Evolutionary conservation across 23 red algal species (phyloP).

Genomic region (Agarophyton chilense): DNA sequence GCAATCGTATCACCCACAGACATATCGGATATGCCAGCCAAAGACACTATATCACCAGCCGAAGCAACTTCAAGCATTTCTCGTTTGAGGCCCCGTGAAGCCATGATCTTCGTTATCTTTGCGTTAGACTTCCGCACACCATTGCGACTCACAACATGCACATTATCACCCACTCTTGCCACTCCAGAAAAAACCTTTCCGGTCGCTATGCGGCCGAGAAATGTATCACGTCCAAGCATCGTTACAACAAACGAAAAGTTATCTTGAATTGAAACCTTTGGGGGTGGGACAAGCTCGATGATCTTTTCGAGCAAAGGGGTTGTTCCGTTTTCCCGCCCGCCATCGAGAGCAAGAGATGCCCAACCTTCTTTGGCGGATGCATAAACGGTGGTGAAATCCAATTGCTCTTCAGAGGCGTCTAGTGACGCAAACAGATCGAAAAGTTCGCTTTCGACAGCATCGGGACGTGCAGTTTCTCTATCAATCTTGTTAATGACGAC

Average conservation of each 20-base stretch:
- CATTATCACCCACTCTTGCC: conserved; percentile 47
- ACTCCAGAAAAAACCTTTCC: conserved; percentile 76
- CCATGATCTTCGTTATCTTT: conserved; percentile 79
- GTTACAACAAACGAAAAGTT: conserved; percentile 76
- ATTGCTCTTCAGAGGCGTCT: conserved; percentile 88
- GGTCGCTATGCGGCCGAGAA: conserved; percentile 81
- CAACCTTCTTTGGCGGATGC: conserved; percentile 81
- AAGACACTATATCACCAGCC: conserved; percentile 86
- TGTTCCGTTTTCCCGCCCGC: conserved; percentile 48
- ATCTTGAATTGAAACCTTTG: conserved; percentile 47
- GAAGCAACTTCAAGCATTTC: conserved; percentile 65
- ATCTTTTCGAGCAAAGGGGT: conserved; percentile 85
- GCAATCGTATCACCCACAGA: conserved; percentile 87
- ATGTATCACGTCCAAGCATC: conserved; percentile 77
- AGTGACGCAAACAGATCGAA: conserved; percentile 94
- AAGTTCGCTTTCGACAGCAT: conserved; percentile 70
- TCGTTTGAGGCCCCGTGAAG: conserved; percentile 57
- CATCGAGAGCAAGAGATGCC: conserved; percentile 41
- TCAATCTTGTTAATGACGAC: conserved; percentile 97
- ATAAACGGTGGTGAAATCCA: conserved; percentile 86
- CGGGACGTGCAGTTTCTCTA: conserved; percentile 67
- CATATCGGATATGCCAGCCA: conserved; percentile 79
- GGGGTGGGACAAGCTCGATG: conserved; percentile 70
- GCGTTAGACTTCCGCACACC: conserved; percentile 52
- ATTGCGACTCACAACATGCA: conserved; percentile 63